phyloP scores from a whole-genome alignment of 2,329 filamentous ascomycete genomes.

The Volutella citrinella region DNA sequence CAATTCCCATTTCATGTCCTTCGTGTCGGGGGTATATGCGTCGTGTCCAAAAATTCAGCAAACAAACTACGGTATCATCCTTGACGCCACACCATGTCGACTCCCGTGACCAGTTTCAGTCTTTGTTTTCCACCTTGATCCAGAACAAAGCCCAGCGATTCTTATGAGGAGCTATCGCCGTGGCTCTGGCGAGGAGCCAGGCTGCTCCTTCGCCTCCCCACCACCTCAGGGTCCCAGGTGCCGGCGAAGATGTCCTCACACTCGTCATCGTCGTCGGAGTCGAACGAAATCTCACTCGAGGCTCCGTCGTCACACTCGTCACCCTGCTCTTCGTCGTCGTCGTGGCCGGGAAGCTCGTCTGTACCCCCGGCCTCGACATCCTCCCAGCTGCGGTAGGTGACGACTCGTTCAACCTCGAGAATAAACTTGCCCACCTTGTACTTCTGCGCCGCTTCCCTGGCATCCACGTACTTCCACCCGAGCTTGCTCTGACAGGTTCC shows the following conservation, averaged over 20 bases:
- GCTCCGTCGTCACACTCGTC: slow-evolving; percentile 19
- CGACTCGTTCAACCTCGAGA: slow-evolving; percentile 58
- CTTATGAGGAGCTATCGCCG: too few species aligned
- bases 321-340: slow-evolving; percentile 8
- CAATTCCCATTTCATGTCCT: too few species aligned
- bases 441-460: slow-evolving; percentile 54
- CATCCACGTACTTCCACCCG: slow-evolving; percentile 68
- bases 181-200: slow-evolving; percentile 30
- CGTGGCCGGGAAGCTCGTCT: slow-evolving; percentile 9
- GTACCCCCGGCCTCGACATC: too few species aligned
- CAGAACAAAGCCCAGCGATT: too few species aligned
- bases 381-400: slow-evolving; percentile 52
- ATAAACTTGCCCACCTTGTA: slow-evolving; percentile 71
- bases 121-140: too few species aligned
- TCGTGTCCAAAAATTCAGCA: too few species aligned
- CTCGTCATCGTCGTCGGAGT: slow-evolving; percentile 64
- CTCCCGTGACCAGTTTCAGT: too few species aligned
- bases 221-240: slow-evolving; percentile 55
- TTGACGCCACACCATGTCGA: too few species aligned
- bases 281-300: slow-evolving; percentile 52
- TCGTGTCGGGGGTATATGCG: too few species aligned
- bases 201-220: slow-evolving; percentile 43
- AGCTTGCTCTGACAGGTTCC: slow-evolving; percentile 52
- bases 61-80: too few species aligned
- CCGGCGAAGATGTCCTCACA: slow-evolving; percentile 65